Base-by-base conservation (phyloP, 2,329 filamentous ascomycete species). In the Alternaria angustiovoidea region DNA sequence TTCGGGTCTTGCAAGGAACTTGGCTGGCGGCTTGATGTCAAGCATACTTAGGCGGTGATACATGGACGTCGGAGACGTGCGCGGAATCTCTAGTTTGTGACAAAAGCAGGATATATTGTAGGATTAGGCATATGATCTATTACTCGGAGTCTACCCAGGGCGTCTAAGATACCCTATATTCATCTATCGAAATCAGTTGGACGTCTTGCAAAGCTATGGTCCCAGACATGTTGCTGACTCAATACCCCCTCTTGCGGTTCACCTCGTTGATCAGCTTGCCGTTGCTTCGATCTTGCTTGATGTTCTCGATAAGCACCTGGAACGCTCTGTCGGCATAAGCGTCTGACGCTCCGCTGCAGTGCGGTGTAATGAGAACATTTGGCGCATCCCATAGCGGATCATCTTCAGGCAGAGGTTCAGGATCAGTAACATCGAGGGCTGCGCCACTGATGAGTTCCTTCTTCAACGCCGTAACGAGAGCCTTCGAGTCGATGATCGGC, bases 401-500 rank as follows among this genome's bases (percentile, higher is more conserved):
- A 5, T 89, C 86, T 2, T 82, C 78, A 0, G 91, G 90, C 63
- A 94, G 75, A 0, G 92, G 92, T 75, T 94, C 92, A 0, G 91
- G 91, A 61, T 94, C 91, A 2, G 91, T 91, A 1, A 94, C 91
- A 73, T 94, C 91, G 41, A 94, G 78, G 1, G 91, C 91, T 0
- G 91, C 92, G 30, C 91, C 91, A 3, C 82, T 77, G 30, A 91
- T 72, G 2, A 83, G 81, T 0, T 83, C 84, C 0, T 81, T 81
- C 41, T 86, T 78, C 11, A 94, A 78, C 0, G 90, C 89, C 1
- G 81, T 80, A 18, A 92, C 84, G 51, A 94, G 74, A 2, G 87
- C 89, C 2, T 84, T 78, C 64, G 88, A 86, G 53, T 89, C 82
- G 14, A 91, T 76, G 42, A 91, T 85, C 34, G 81, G 80, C 0